Conservation (phyloP, 2,329 filamentous ascomycete species). For the Daldinia sp. region DNA sequence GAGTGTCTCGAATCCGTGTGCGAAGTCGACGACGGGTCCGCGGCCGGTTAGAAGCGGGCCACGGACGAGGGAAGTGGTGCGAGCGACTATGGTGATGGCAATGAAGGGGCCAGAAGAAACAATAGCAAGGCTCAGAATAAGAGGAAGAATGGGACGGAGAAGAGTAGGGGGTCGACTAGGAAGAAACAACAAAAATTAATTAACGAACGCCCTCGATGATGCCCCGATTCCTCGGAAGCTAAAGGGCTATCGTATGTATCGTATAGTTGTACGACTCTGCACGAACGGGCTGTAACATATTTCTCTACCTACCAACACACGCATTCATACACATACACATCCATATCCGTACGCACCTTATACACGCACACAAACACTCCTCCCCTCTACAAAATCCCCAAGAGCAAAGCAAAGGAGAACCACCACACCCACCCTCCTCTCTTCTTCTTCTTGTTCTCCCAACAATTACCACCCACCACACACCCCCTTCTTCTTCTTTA, state of each 20-base stretch:
- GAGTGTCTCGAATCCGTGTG: constrained; percentile 64
- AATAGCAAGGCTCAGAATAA: too few relatives aligned
- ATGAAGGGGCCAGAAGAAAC: neutral
- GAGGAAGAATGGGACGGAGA: too few relatives aligned
- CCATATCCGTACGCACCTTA: too few relatives aligned
- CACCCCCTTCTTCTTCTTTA: neutral
- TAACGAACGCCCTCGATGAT: neutral
- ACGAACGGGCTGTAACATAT: neutral
- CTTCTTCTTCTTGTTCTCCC: neutral
- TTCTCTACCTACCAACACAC: too few relatives aligned
- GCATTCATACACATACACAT: neutral
- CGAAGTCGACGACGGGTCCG: constrained; percentile 48
- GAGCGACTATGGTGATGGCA: neutral
- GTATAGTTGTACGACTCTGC: neutral
- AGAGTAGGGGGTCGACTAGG: neutral
- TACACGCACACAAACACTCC: neutral
- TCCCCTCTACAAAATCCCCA: neutral
- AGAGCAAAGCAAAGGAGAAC: too few relatives aligned
- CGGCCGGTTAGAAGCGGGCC: constrained; percentile 24
- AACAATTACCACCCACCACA: too few relatives aligned
- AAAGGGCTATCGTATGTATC: too few relatives aligned
- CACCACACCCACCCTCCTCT: too few relatives aligned
- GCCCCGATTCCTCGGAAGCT: neutral
- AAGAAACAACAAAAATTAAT: neutral
- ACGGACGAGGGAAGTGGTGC: neutral